Conservation (phyloP, 805 yeast species). For the Cyberlindnera mississippiensis region DNA sequence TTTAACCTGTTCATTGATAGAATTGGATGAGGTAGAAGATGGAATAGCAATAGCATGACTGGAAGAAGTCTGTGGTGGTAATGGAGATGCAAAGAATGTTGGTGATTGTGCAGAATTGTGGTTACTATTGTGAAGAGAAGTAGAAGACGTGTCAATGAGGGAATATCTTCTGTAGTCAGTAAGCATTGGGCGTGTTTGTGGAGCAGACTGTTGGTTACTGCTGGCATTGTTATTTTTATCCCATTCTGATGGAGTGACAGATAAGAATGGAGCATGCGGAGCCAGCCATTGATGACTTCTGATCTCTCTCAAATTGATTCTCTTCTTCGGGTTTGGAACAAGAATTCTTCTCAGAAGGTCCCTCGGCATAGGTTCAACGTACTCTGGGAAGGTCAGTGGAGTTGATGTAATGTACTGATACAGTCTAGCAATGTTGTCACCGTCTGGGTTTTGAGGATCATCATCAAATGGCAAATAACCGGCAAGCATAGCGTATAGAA, state of each 20-base stretch:
- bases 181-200: slow-evolving; percentile 26
- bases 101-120: slow-evolving; percentile 10
- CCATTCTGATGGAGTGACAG: slow-evolving; percentile 89
- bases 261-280: slow-evolving; percentile 77
- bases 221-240: slow-evolving; percentile 40
- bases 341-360: slow-evolving; percentile 81
- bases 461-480: slow-evolving; percentile 98
- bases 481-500: slow-evolving; percentile 92
- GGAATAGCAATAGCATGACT: slow-evolving; percentile 53
- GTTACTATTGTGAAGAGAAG: slow-evolving; percentile 34
- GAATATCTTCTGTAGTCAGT: slow-evolving; percentile 36
- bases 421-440: slow-evolving; percentile 85
- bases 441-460: slow-evolving; percentile 95
- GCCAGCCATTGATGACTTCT: slow-evolving; percentile 84
- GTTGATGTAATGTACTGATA: slow-evolving; percentile 91
- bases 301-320: slow-evolving; percentile 66
- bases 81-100: slow-evolving; percentile 45
- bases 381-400: slow-evolving; percentile 92
- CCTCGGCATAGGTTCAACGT: slow-evolving; percentile 84
- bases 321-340: slow-evolving; percentile 77
- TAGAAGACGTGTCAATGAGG: slow-evolving; percentile 41
- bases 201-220: slow-evolving; percentile 33
- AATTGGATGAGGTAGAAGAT: slow-evolving; percentile 32
- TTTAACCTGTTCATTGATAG: slow-evolving; percentile 23
- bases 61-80: slow-evolving; percentile 68